phyloP scores from a whole-genome alignment of 139 green algal species.

The Medakamo hakoo region DNA sequence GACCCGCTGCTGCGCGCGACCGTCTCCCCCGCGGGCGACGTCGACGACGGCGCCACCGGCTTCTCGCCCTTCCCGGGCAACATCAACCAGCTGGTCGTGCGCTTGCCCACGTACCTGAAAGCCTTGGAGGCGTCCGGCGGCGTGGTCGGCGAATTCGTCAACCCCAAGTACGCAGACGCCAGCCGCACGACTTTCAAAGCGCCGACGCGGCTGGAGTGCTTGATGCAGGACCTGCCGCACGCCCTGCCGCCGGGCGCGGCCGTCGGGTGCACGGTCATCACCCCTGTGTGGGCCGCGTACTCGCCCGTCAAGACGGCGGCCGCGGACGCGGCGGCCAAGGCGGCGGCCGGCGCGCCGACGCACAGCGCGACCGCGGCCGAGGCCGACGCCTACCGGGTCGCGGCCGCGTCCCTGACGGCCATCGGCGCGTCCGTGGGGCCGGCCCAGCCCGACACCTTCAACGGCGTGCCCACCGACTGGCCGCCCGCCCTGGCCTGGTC shows the following conservation, averaged over 20 bases:
- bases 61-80: slow-evolving; percentile 93
- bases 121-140: slow-evolving; percentile 58
- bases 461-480: neutral
- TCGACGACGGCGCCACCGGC: slow-evolving; percentile 65
- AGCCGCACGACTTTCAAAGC: slow-evolving; percentile 81
- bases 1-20: slow-evolving; percentile 79
- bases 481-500: neutral
- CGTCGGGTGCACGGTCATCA: slow-evolving; percentile 89
- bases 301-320: slow-evolving; percentile 93
- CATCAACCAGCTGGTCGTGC: slow-evolving; percentile 91
- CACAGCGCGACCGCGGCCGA: slow-evolving; percentile 78
- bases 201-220: slow-evolving; percentile 93
- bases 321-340: slow-evolving; percentile 71
- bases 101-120: slow-evolving; percentile 52
- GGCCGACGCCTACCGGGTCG: slow-evolving; percentile 55
- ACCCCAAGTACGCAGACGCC: slow-evolving; percentile 91
- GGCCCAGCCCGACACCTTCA: neutral
- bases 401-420: slow-evolving; percentile 16
- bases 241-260: slow-evolving; percentile 36
- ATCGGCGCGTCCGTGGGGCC: neutral
- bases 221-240: slow-evolving; percentile 98
- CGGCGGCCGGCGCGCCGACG: slow-evolving; percentile 48
- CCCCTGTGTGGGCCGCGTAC: slow-evolving; percentile 88
- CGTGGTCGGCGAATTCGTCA: slow-evolving; percentile 94
- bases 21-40: slow-evolving; percentile 50